Base-by-base conservation (phyloP, 106 monocot genomes). In the Platanthera zijinensis region DNA sequence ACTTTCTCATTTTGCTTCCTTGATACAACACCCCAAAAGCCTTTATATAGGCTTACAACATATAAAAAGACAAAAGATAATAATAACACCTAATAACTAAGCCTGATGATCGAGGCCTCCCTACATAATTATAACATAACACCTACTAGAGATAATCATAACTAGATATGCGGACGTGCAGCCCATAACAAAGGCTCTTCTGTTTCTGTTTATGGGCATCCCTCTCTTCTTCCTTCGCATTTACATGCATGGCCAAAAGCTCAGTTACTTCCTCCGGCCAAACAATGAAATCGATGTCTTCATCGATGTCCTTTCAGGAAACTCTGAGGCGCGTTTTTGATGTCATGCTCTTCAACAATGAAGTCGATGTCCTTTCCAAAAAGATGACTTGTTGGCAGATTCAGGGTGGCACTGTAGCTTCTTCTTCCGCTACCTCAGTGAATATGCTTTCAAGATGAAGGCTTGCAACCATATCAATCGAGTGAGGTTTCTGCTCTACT, bases 341-440 rank as follows among this genome's bases (percentile, higher is more conserved):
- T 80, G 95, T 92, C 3, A 92, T 90, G 0, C 83, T 96, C 48
- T 96, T 96, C 85, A 96, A 85, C 81, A 96, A 96, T 49, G 95
- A 96, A 69, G 61, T 96, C 3, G 95, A 96, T 61, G 93, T 96
- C 28, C 90, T 96, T 12, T 54, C 6, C 95, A 92, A 75, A 82
- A 82, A 0, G 85, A 96, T 28, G 76, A 76, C 48, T 56, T 96
- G 18, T 76, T 96, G 32, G 81, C 87, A 7, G 90, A 96, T 78
- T 78, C 92, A 14, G 95, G 95, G 13, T 95, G 92, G 95, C 95
- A 95, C 50, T 92, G 95, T 63, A 95, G 95, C 80, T 95, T 95
- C 81, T 95, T 92, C 54, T 95, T 95, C 76, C 84, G 87, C 45
- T 39, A 74, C 25, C 83, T 92, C 8, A 82, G 62, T 6, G 90